Base-by-base conservation (phyloP, 78 protist species). In the Monocercomonoides exilis region DNA sequence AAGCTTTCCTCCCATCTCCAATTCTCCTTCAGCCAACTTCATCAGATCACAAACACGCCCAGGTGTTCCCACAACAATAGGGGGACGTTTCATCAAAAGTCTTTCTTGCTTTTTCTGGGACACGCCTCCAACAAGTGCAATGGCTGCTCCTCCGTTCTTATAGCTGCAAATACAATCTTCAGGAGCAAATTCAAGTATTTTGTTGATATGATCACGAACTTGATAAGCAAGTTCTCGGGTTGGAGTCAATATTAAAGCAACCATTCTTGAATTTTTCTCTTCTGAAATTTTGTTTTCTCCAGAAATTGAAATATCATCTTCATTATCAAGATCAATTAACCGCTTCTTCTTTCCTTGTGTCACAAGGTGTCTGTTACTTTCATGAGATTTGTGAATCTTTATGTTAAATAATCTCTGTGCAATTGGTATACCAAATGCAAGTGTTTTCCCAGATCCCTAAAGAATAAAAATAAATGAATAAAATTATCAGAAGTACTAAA, bases 391-490 rank as follows among this genome's bases (percentile, higher is more conserved):
- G n/a, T n/a, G n/a, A n/a, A n/a, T n/a, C n/a, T n/a, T n/a, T n/a
- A n/a, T n/a, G 38, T 29, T 54, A 54, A 29, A 54, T 29, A 21
- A 11, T 11, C 21, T 11, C 21, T 54, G 70, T 11, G 21, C 11
- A 79, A 79, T 6, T 29, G 82, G 82, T 38, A 79, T 79, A 5
- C 82, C 82, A 6, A 79, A 79, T 29, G 82, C 6, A 21, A 79
- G 82, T 6, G 82, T 79, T 21, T 79, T 79, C 43, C 82, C 82
- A 29, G 82, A 79, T 33, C 82, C 82, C 82, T 79, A 41, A 32
- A 4, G 11, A 79, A 4, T 33, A 79, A 54, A 54, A 54, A 54
- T 54, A 11, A 29, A 21, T 11, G 21, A 54, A 54, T 54, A 54
- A 54, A n/a, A n/a, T n/a, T n/a, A n/a, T n/a, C n/a, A n/a, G n/a